phyloP scores from a whole-genome alignment of 768 basidiomycete genomes.

The Auricularia auricula-judae region DNA sequence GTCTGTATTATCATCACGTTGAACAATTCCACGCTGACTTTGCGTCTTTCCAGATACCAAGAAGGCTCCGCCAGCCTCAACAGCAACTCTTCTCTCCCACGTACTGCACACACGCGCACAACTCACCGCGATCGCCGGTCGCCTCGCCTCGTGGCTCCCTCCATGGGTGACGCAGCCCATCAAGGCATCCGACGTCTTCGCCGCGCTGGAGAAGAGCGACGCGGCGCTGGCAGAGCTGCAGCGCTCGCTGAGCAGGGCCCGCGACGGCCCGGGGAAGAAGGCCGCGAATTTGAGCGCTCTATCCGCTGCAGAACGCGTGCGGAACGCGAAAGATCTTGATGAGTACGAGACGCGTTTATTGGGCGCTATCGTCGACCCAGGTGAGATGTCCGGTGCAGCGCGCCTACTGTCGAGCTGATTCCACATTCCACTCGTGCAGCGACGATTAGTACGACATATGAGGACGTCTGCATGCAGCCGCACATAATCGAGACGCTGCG shows the following conservation, averaged over 20 bases:
- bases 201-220: no score
- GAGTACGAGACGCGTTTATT: not conserved
- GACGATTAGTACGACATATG: not conserved
- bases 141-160: no score
- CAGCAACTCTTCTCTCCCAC: no score
- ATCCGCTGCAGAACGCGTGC: not conserved
- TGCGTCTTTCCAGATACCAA: no score
- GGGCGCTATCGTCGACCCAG: not conserved
- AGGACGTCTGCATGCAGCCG: not conserved
- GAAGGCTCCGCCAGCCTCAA: no score
- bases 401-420: not conserved
- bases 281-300: not conserved
- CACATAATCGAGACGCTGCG: not conserved
- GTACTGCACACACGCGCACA: no score
- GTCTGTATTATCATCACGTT: no score
- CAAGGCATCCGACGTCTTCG: no score
- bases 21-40: no score
- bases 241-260: not conserved
- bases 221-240: not conserved
- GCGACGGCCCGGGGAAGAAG: not conserved
- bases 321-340: not conserved
- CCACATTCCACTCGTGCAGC: not conserved
- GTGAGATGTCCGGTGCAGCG: not conserved
- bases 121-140: no score
- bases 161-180: no score